Percentiles rank a stretch among this genome's conserved stretches.
These are phyloP conservation scores for Ambrosia trifida DNA, from an alignment of 129 eudicot genomes.

Conservation along the genomic window DNA sequence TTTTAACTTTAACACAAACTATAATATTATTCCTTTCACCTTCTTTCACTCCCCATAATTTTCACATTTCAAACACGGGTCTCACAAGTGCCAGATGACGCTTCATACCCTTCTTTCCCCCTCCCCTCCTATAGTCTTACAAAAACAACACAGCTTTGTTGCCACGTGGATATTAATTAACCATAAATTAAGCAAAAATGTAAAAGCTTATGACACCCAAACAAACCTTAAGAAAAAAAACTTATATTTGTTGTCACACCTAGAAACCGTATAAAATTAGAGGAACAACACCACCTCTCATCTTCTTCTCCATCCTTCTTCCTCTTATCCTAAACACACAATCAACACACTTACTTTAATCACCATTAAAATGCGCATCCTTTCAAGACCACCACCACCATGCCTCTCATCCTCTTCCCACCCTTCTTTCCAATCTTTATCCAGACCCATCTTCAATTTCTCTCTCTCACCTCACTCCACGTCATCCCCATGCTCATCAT, in stretches of 20 bases:
- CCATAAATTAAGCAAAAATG: not conserved
- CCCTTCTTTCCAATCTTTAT: conserved; percentile 14
- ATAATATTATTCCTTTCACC: too few species aligned
- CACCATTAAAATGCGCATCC: conserved; percentile 35
- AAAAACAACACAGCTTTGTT: not conserved
- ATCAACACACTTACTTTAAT: not conserved
- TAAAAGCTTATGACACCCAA: too few species aligned
- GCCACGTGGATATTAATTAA: not conserved
- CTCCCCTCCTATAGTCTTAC: too few species aligned
- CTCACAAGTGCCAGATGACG: too few species aligned
- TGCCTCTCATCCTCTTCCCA: conserved; percentile 46
- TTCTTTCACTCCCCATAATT: too few species aligned
- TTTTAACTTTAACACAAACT: too few species aligned
- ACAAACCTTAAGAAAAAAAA: conserved; percentile 15
- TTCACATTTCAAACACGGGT: too few species aligned
- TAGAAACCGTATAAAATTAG: conserved; percentile 35
- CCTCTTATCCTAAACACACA: conserved; percentile 28
- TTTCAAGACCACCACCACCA: conserved; percentile 49
- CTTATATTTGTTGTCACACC: conserved; percentile 6
- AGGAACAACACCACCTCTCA: conserved; percentile 8
- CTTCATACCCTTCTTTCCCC: too few species aligned
- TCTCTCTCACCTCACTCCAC: conserved; percentile 33
- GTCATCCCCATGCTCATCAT: conserved; percentile 18
- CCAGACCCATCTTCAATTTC: conserved; percentile 39
- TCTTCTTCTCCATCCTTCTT: not conserved